These are phyloP conservation scores for Citropsis articulata DNA, from an alignment of 345 rosid genomes.

Conservation along the genomic window DNA sequence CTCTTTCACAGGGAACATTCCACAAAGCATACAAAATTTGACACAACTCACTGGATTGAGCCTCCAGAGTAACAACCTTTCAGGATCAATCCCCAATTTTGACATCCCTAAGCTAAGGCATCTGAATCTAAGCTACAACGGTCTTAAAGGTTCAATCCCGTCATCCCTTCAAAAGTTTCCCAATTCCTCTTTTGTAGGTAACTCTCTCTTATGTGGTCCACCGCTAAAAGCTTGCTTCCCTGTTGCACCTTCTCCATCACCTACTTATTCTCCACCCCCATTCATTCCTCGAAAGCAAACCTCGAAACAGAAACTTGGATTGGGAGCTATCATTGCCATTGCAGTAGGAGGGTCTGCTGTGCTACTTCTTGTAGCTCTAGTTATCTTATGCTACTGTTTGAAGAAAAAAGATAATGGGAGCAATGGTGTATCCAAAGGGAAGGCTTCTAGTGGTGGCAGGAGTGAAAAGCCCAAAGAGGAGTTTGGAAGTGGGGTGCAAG, in stretches of 20 bases:
- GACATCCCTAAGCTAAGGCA: constrained; percentile 39
- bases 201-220: constrained; percentile 57
- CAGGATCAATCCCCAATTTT: constrained; percentile 57
- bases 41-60: constrained; percentile 44
- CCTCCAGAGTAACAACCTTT: constrained; percentile 59
- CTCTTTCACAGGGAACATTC: constrained; percentile 56
- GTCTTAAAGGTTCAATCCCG: constrained; percentile 73
- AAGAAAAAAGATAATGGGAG: constrained; percentile 55
- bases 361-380: constrained; percentile 41
- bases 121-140: constrained; percentile 70
- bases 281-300: constrained; percentile 39
- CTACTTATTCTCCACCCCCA: constrained; percentile 40
- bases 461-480: constrained; percentile 73
- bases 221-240: constrained; percentile 52
- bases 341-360: constrained; percentile 58
- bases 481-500: constrained; percentile 79
- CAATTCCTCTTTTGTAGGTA: constrained; percentile 68
- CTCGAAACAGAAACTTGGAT: constrained; percentile 44
- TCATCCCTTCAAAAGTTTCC: constrained; percentile 57
- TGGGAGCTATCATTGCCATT: constrained; percentile 59
- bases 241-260: constrained; percentile 43
- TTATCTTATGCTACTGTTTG: constrained; percentile 53
- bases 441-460: constrained; percentile 41
- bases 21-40: constrained; percentile 42
- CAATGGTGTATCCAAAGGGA: constrained; percentile 46